Base-by-base conservation (phyloP, 1,139 yeast genomes). In the Kluyveromyces sp. region DNA sequence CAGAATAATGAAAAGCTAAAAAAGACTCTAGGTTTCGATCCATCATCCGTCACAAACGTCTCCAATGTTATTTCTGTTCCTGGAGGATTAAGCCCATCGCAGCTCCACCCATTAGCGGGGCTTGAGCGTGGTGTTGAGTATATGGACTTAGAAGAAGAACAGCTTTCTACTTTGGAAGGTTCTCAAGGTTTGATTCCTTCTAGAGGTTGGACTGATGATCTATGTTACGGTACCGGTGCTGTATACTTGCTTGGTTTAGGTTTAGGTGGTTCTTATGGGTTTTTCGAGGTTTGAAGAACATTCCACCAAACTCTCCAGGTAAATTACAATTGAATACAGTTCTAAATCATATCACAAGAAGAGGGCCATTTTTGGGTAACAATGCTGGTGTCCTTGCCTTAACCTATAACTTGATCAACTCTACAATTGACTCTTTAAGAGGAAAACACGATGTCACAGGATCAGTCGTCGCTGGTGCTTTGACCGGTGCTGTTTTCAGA, bases 201-300 rank as follows among this genome's bases (percentile, higher is more conserved):
- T 35, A 83, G 97, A 70, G 95, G 94, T 60, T 92, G 97, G 96
- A 78, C 90, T 15, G 98, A 92, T 66, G 97, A 92, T 68, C 75
- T 92, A 55, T 89, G 97, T 76, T 92, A 94, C 69, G 98, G 98
- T 58, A 86, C 98, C 8, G 98, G 98, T 66, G 82, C 96, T 8
- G 90, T 89, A 43, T 92, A 92, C 66, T 74, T 92, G 58, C 59
- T 84, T 40, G 95, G 92, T 45, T 68, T 85, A 50, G 90, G 92
- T 40, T 53, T 78, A 46, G 98, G 98, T 67, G 98, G 98, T 51
- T 71, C 82, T 15, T 84, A 81, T 61, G 98, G 98, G 50, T 70
- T 89, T 51, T 78, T 79, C 53, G 97, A 90, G 68, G 97, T 52
- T 62, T 92, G 49, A 74, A 75, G 50, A 80, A 80, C 64, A 74